Evolutionary conservation across 352 stramenopile genomes (phyloP).

Genomic region (Phytopythium oedochilum): DNA sequence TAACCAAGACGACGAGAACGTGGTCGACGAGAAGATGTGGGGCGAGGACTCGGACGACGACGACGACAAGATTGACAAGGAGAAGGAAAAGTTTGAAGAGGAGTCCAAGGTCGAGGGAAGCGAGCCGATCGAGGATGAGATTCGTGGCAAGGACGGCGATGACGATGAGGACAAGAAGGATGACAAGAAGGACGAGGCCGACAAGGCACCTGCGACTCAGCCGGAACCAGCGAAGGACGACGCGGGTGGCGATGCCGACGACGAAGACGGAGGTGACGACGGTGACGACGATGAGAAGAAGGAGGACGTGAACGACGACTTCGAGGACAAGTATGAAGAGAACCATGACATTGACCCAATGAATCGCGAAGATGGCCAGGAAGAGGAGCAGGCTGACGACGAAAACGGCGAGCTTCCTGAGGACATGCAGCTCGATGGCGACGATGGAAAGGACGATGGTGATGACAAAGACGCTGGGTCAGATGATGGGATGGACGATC

Average conservation of each 20-base stretch:
- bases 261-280: conserved; percentile 33
- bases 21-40: conserved; percentile 99
- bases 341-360: conserved; percentile 59
- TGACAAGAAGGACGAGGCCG: conserved; percentile 51
- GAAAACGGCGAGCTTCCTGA: conserved; percentile 72
- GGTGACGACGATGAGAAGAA: conserved; percentile 52
- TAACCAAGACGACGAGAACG: conserved; percentile 95
- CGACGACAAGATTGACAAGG: conserved; percentile 94
- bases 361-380: conserved; percentile 47
- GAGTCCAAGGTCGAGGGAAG: conserved; percentile 73
- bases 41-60: conserved; percentile 90
- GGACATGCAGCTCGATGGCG: conserved; percentile 82
- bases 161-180: conserved; percentile 81
- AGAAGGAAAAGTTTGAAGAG: conserved; percentile 94
- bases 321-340: conserved; percentile 84
- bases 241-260: conserved; percentile 18
- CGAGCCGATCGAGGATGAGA: conserved; percentile 83
- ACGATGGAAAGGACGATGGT: conserved; percentile 32
- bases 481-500: conserved; percentile 55
- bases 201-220: conserved; percentile 51
- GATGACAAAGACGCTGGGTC: conserved; percentile 44
- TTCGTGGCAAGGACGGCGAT: conserved; percentile 87
- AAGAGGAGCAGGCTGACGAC: conserved; percentile 52
- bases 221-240: conserved; percentile 37
- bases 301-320: conserved; percentile 90